Conservation (phyloP, 179 eudicot genomes). For the Camellia oleifera region DNA sequence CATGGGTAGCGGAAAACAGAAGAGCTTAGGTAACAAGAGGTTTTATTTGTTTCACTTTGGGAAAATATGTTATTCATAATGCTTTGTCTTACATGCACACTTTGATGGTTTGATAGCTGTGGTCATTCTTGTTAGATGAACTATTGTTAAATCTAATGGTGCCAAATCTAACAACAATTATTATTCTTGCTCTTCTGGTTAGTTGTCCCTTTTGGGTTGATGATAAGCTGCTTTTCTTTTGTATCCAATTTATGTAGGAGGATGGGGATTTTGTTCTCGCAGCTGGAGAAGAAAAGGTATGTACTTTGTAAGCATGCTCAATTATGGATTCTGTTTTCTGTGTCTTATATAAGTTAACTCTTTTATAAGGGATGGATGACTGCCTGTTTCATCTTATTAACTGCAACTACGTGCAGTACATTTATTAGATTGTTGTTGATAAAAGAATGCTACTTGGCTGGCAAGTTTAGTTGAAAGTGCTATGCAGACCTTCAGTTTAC, state of each 20-base stretch:
- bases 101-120: slow-evolving; percentile 8
- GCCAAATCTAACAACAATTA: background rate
- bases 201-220: background rate
- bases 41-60: background rate
- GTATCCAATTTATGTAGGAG: slow-evolving; percentile 47
- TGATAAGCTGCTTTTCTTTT: slow-evolving; percentile 14
- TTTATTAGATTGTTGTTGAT: background rate
- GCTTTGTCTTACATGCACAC: background rate
- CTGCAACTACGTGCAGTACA: background rate
- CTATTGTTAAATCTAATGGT: background rate
- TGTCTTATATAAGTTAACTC: slow-evolving; percentile 5
- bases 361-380: background rate
- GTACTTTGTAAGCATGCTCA: slow-evolving; percentile 15
- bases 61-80: background rate
- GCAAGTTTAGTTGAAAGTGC: background rate
- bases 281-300: slow-evolving; percentile 73
- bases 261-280: slow-evolving; percentile 79
- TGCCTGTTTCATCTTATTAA: background rate
- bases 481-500: background rate
- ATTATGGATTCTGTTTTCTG: background rate
- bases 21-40: background rate
- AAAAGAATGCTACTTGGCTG: background rate
- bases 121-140: background rate
- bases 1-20: background rate
- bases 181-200: background rate